Base-by-base conservation (phyloP, 2,329 filamentous ascomycete species). In the Diaporthe sp. region DNA sequence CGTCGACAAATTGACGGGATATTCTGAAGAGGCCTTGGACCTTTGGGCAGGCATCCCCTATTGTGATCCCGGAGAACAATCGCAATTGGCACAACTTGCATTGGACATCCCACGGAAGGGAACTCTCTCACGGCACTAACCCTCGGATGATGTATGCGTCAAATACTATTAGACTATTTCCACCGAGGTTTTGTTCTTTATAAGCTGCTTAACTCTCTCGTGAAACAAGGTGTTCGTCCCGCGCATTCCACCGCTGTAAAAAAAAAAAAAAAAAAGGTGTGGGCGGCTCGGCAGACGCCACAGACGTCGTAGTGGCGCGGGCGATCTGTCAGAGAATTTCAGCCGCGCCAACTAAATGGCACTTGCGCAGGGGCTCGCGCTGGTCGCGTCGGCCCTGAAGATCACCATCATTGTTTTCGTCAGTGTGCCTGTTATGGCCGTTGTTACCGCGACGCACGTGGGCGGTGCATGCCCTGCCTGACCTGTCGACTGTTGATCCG, bases 341-440 rank as follows among this genome's bases (percentile, higher is more conserved):
- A 53, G 70, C 44, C 56, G 44, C 50, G 32, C n/a, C 30, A 42
- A 44, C n/a, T 25, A 19, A n/a, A n/a, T 42, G 44, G 68, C 63
- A 53, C 47, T 53, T 68, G 63, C 63, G 69, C 56, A 53, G 44
- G 70, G 39, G 30, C 44, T 51, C n/a, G 69, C 56, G 66, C 50
- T n/a, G 56, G 58, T 32, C n/a, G 69, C 56, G 27, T 63, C n/a
- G 56, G 42, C 69, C 56, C 47, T 71, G 70, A 55, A 63, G 70
- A 71, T 71, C 50, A 55, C 51, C 19, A 53, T 66, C 30, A 37
- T 51, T 6, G 8, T 35, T 27, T 17, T 44, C 37, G 58, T 51
- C 44, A 37, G 6, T 27, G 63, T 19, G 32, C 22, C 32, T n/a
- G 44, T 35, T 17, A 25, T 7, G 7, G n/a, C n/a, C n/a, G 37